Percentiles rank a stretch among this genome's conserved stretches.
These are phyloP conservation scores for Takakia lepidozioides DNA, from an alignment of 225 moss, liverwort and hornwort genomes.

Conservation along the genomic window DNA sequence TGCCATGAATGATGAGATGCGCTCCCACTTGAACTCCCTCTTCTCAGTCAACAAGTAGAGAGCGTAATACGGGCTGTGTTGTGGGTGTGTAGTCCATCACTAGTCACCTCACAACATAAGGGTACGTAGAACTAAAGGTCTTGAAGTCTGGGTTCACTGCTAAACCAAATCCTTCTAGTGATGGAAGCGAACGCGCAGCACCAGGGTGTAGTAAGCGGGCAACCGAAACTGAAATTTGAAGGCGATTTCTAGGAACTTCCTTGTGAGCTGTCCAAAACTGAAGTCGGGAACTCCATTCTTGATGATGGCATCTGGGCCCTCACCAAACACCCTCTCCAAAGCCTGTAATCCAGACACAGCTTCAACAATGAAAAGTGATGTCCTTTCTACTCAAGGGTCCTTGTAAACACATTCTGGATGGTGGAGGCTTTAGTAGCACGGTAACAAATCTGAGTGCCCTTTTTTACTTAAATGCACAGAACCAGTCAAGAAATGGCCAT, in stretches of 20 bases:
- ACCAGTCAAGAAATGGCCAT: no score
- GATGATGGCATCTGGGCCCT: conserved; percentile 74
- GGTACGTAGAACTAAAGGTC: conserved; percentile 80
- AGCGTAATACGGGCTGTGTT: conserved; percentile 61
- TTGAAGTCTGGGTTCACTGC: conserved; percentile 82
- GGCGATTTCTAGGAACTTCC: conserved; percentile 82
- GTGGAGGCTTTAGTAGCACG: no score
- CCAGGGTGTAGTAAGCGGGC: conserved; percentile 82
- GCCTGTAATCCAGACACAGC: conserved; percentile 32
- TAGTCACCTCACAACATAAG: conserved; percentile 73
- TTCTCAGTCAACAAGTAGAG: conserved; percentile 68
- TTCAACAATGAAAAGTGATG: conserved; percentile 7
- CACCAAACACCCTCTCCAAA: conserved; percentile 80
- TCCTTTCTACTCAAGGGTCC: no score
- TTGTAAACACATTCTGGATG: no score
- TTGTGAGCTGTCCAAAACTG: conserved; percentile 77
- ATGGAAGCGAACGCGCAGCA: conserved; percentile 82
- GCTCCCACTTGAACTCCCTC: conserved; percentile 65
- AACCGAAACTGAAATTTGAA: conserved; percentile 85
- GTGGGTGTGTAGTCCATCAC: conserved; percentile 61
- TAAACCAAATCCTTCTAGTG: conserved; percentile 85
- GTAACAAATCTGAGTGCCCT: no score
- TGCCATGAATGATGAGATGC: conserved; percentile 49
- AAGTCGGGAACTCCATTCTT: conserved; percentile 70
- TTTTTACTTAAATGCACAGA: no score